Conservation (phyloP, 768 basidiomycete species). For the Lentinula sp. region DNA sequence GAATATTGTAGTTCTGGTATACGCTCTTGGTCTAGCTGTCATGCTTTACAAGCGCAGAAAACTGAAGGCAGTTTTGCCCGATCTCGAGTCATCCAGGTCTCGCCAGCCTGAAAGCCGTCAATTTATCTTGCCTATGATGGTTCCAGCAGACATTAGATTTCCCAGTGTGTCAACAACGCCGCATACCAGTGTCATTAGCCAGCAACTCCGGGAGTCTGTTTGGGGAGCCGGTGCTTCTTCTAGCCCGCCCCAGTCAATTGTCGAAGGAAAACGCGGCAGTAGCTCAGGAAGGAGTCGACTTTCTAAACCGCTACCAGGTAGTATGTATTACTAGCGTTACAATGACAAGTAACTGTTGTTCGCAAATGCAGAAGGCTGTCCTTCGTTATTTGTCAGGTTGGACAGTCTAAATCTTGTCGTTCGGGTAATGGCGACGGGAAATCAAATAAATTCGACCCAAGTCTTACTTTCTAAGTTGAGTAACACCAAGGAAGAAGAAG, state of each 20-base stretch:
- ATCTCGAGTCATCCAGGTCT: conserved; percentile 2
- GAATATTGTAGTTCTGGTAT: conserved; percentile 26
- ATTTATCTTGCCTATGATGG: conserved; percentile 13
- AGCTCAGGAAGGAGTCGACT: neutral
- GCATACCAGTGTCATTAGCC: neutral
- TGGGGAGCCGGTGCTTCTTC: neutral
- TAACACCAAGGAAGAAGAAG: too few species aligned
- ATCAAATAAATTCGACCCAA: too few species aligned
- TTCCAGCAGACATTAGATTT: neutral
- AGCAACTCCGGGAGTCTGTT: neutral
- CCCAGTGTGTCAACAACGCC: neutral
- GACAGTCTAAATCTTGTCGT: neutral
- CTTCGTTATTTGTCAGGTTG: neutral
- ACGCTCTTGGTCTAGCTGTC: conserved; percentile 32
- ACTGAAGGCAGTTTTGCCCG: neutral
- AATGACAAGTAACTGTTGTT: neutral
- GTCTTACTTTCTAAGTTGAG: neutral
- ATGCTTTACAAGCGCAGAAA: conserved; percentile 19
- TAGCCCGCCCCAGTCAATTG: neutral
- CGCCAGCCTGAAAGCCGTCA: neutral
- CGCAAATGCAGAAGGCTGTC: neutral
- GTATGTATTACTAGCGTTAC: conserved; percentile 1
- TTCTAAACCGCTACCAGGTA: conserved; percentile 1
- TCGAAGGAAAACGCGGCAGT: neutral
- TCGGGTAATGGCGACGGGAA: too few species aligned